Evolutionary conservation across 23 red algal species (phyloP), one percentile per base, ranked within the genome.

Genomic region (Gracilariopsis chorda): DNA sequence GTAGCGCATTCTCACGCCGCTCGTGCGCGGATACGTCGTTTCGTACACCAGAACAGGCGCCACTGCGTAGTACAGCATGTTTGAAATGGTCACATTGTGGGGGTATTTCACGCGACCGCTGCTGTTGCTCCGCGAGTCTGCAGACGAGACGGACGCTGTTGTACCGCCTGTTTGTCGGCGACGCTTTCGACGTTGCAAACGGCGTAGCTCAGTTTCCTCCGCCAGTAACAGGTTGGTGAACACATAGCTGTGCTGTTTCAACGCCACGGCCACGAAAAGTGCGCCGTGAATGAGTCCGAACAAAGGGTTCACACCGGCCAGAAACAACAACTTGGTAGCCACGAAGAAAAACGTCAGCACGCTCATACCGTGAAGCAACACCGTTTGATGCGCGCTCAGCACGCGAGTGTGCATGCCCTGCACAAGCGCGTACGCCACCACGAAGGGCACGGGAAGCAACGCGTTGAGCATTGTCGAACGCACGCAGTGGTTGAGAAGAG

Each of bases 21-120:
- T 21, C 9, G 95, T 94, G 23, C 95, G 76, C 47, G 95, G 95
- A 71, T 98, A 98, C 48, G 37, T 83, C 45, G 82, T 94, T 71
- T 98, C 95, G 78, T 98, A 98, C 33, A 94, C 90, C 53, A 98
- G 69, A 34, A 91, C 93, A 3, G 95, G 95, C 40, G 91, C 90
- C 23, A 88, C 86, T 17, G 93, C 80, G 60, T 94, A 98, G 88
- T 94, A 98, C 6, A 72, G 13, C 33, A 91, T 93, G 32, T 98
- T 80, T 7, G 63, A 19, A 12, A 90, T 55, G 9, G 70, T 98
- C 27, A 98, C 91, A 67, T 94, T 94, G 45, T 80, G 79, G 23
- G 95, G 95, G 69, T 89, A 89, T 27, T 80, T 80, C n/a, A 89
- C 65, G 23, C 37, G 65, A 25, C 7, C 78, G 45, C 36, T 84